Evolutionary conservation across 441 rosid genomes (phyloP).

Genomic region (Lepidium campestre): DNA sequence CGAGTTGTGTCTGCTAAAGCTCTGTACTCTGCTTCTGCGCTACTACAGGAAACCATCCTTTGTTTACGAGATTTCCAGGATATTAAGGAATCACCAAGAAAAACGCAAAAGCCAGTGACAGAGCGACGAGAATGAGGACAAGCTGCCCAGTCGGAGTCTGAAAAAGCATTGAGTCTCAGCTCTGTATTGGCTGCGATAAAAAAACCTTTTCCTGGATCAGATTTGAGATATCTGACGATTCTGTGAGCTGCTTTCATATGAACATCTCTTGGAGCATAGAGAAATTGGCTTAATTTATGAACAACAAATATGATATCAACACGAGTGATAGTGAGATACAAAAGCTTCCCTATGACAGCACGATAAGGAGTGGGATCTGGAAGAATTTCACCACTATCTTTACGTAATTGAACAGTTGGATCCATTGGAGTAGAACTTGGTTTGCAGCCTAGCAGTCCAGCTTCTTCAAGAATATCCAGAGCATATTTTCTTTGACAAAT

Average conservation of each 20-base stretch:
- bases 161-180: no score
- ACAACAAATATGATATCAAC: background rate
- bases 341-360: no score
- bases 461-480: no score
- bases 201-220: background rate
- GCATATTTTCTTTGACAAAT: no score
- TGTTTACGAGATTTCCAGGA: background rate
- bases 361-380: no score
- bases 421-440: no score
- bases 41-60: background rate
- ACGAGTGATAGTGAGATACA: no score
- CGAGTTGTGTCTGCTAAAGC: background rate
- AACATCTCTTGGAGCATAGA: background rate
- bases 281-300: background rate
- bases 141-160: background rate
- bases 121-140: background rate
- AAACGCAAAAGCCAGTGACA: background rate
- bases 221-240: background rate
- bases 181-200: no score
- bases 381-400: no score
- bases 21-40: background rate
- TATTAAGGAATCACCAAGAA: background rate
- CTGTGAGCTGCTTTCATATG: background rate
- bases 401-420: no score
- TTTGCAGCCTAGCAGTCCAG: no score